Conservation (phyloP, 2,329 filamentous ascomycete genomes). For the Shiraia bambusicola region DNA sequence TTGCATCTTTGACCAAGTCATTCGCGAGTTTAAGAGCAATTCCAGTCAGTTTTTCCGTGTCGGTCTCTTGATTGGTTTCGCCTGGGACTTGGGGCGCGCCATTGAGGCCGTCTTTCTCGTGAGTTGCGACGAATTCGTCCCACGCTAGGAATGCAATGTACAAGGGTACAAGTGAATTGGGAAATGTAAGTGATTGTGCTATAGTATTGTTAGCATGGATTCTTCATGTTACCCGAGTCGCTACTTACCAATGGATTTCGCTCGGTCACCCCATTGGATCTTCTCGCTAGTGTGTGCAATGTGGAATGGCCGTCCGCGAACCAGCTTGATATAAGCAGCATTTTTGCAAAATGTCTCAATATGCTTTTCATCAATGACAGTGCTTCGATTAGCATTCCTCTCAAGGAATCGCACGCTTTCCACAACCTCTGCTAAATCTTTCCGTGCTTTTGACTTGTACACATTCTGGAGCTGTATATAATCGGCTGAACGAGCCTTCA, state of each 20-base stretch:
- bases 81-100: slow-evolving; percentile 43
- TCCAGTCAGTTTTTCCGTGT: slow-evolving; percentile 45
- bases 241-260: slow-evolving; percentile 57
- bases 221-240: slow-evolving; percentile 2
- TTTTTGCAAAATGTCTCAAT: slow-evolving; percentile 95
- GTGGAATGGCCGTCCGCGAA: slow-evolving; percentile 64
- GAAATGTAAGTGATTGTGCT: slow-evolving; percentile 45
- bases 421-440: slow-evolving; percentile 75
- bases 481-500: slow-evolving; percentile 90
- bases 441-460: slow-evolving; percentile 84
- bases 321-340: slow-evolving; percentile 86
- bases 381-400: slow-evolving; percentile 50
- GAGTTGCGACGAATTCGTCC: slow-evolving; percentile 49
- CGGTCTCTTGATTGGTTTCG: slow-evolving; percentile 31
- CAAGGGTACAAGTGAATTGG: slow-evolving; percentile 50
- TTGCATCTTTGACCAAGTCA: slow-evolving; percentile 47
- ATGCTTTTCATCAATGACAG: slow-evolving; percentile 65
- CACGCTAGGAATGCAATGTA: slow-evolving; percentile 56
- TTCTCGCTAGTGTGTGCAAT: slow-evolving; percentile 47
- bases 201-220: slow-evolving; percentile 2
- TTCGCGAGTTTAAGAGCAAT: slow-evolving; percentile 48
- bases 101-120: slow-evolving; percentile 39
- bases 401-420: slow-evolving; percentile 61
- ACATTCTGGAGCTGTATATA: slow-evolving; percentile 91
- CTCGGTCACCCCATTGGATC: slow-evolving; percentile 51